Evolutionary conservation across 768 basidiomycete species (phyloP), one percentile per base, ranked within the genome.

Genomic region (Rhizopogon sp.): DNA sequence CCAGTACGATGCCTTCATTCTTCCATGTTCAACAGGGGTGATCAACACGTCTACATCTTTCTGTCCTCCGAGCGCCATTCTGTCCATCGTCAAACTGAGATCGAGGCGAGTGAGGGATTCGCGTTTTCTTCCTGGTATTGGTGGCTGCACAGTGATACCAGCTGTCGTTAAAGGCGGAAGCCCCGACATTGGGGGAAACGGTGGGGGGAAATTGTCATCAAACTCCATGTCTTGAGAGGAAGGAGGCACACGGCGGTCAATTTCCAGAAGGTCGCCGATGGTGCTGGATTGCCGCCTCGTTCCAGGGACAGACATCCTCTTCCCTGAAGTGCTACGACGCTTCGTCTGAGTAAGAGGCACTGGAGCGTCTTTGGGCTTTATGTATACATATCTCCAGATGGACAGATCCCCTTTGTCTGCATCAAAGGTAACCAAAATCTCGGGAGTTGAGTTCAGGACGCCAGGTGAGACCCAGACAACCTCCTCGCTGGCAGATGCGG

Each of bases 1-100:
- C 89, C 90, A 92, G 63, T 82, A 87, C 0, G 83, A 75, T 1
- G 87, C 79, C 51, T 81, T 82, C 82, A 89, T 85, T 56, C 83
- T 76, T 5, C 80, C 82, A 62, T 85, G 78, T 55, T 85, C 83
- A 17, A 76, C 72, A 0, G 78, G 72, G 10, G 71, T 63, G 1
- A 74, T 55, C 13, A 69, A 58, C 2, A 64, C 54, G 17, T 83
- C 82, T 6, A 66, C 58, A 2, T 81, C 84, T 33, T 73, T 72
- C 3, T 66, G 64, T 2, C 76, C 74, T n/a, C 80, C 82, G 6
- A 86, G 72, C 14, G 75, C 82, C 85, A 88, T 85, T 40, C 84
- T 76, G 62, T 88, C 84, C 76, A 88, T 73, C 6, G 80, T 84
- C 25, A 79, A 67, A 56, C 78, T 84, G 41, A 83, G 63, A 53